Base-by-base conservation (phyloP, 768 basidiomycete species). In the Thelephora ganbajun region DNA sequence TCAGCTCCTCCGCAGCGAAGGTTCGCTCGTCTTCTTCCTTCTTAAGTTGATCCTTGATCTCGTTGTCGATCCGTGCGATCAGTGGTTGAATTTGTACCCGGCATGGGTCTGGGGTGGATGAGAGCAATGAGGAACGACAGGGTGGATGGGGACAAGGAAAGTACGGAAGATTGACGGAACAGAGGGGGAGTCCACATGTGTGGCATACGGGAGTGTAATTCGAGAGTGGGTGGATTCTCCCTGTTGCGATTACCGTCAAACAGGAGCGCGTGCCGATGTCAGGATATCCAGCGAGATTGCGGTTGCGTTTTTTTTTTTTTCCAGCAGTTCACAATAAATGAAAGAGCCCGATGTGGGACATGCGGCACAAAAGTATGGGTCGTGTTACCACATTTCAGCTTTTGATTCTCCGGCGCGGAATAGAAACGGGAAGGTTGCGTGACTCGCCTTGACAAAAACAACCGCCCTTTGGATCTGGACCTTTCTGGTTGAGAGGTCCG, bases 401-500 rank as follows among this genome's bases (percentile, higher is more conserved):
- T 30, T 30, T 30, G 26, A 9, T 30, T 30, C 26, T 35, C 20
- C 30, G 12, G 22, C 16, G 39, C 16, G 14, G 3, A 41, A 41
- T 9, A 41, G 22, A 41, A 4, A 16, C 9, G 14, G 39, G 18
- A 41, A 41, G 12, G 22, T 41, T 7, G 4, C 9, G 14, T 16
- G 22, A 41, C 63, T 30, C 46, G 77, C 81, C 79, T 65, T 76
- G 74, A 54, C 82, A 85, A 56, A 80, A 84, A 55, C 82, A 85
- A 0, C 81, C 80, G 3, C 77, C 75, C 35, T 71, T 73, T 0
- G 77, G 72, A 59, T 83, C 39, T 9, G 39, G 18, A 4, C 22
- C 80, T 48, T 62, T 73, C 35, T 62, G 57, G 0, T 47, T 58
- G 0, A 63, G 64, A n/a, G 59, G 59, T 2, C 64, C 56, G 12